Base-by-base conservation (phyloP, 1,139 yeast species). In the Yamadazyma blattariae region DNA sequence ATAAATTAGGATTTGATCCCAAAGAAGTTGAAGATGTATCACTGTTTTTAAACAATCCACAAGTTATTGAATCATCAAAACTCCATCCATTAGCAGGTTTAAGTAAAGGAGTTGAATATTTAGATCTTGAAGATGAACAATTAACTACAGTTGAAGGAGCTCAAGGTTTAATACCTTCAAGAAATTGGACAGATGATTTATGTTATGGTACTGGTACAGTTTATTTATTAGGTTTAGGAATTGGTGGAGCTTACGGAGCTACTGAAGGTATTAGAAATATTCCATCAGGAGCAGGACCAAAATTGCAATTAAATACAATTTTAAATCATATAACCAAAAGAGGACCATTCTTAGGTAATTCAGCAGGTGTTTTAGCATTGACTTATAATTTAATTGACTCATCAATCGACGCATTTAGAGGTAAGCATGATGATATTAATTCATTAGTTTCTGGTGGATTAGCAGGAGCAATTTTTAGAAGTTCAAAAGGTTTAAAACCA, bases 181-280 rank as follows among this genome's bases (percentile, higher is more conserved):
- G 97, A 66, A 95, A 94, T 52, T 92, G 97, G 96, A 77, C 90
- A 12, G 98, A 92, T 59, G 97, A 92, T 63, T 74, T 92, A 47
- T 89, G 97, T 74, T 92, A 94, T 64, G 98, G 98, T 50, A 86
- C 98, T 10, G 98, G 98, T 60, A 82, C 96, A 10, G 90, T 89
- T 33, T 92, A 92, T 59, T 72, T 92, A 50, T 52, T 84, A 30
- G 95, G 92, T 35, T 57, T 71, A 41, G 90, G 92, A 30, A 44
- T 77, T 36, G 98, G 98, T 61, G 98, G 98, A 42, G 67, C 82
- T 12, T 84, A 81, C 54, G 98, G 98, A 41, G 65, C 89, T 42
- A 77, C 79, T 45, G 97, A 90, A 63, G 97, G 97, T 43, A 55
- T 92, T 40, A 72, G 74, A 41, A 79, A 79, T 57, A 72, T 94